Conservation (phyloP, 768 basidiomycete species). For the Suillus clintonianus region DNA sequence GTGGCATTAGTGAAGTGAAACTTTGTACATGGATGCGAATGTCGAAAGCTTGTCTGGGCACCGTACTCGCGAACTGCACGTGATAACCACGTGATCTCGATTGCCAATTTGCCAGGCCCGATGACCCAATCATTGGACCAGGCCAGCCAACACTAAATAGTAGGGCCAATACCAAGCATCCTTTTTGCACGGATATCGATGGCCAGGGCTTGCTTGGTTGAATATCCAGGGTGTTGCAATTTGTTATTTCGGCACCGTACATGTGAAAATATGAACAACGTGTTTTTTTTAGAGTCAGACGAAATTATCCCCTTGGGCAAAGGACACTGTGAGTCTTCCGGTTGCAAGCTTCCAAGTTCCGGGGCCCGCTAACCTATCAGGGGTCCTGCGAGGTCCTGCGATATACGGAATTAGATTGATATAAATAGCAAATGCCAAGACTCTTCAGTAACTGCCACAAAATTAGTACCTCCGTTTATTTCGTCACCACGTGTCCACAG, state of each 20-base stretch:
- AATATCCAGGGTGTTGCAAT: neutral
- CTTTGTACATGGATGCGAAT: no score
- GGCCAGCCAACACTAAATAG: no score
- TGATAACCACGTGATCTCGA: neutral
- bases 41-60: neutral
- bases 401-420: slow-evolving; percentile 5
- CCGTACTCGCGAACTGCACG: neutral
- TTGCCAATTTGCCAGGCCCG: neutral
- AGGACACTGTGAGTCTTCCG: neutral
- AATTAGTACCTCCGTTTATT: slow-evolving; percentile 3
- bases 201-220: no score
- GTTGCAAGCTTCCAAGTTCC: neutral
- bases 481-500: neutral
- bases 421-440: slow-evolving; percentile 3
- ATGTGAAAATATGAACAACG: neutral
- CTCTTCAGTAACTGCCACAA: neutral
- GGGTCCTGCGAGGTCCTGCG: neutral
- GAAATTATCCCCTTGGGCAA: neutral
- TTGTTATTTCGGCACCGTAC: neutral
- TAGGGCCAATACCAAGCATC: no score
- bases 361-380: neutral
- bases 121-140: no score
- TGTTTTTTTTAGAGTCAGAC: neutral
- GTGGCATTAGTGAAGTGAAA: slow-evolving; percentile 21
- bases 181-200: no score